Evolutionary conservation across 495 filamentous ascomycete species (phyloP).

Genomic region (Hypoxylon fragiforme): DNA sequence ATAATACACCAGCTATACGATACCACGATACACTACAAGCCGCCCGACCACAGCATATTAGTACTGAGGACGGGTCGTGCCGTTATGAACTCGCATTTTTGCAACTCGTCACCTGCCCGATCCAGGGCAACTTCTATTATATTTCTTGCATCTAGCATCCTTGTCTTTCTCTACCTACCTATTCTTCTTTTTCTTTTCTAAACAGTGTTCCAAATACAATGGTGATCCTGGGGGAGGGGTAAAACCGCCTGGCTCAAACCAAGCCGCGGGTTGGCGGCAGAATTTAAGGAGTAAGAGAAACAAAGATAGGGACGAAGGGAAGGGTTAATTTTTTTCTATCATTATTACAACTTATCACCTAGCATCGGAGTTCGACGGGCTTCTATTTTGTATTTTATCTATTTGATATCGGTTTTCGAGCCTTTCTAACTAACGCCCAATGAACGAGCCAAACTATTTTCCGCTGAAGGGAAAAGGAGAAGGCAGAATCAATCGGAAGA

Average conservation of each 20-base stretch:
- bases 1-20: constrained; percentile 31
- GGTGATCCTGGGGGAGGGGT: neutral
- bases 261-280: constrained; percentile 13
- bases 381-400: neutral
- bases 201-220: constrained; percentile 2
- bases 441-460: constrained; percentile 4
- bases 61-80: neutral
- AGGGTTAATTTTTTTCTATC: constrained; percentile 12
- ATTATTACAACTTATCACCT: no score
- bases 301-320: constrained; percentile 3
- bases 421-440: constrained; percentile 6
- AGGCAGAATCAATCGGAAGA: neutral
- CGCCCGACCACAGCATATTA: constrained; percentile 1
- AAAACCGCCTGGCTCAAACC: no score
- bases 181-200: neutral
- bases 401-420: no score
- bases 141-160: constrained; percentile 24
- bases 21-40: constrained; percentile 10
- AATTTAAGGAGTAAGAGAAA: constrained; percentile 10
- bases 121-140: constrained; percentile 9
- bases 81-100: constrained; percentile 9
- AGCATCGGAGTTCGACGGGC: constrained; percentile 19
- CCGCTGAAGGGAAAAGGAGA: no score
- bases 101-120: constrained; percentile 9
- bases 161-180: constrained; percentile 1